Base-by-base conservation (phyloP, 2,329 filamentous ascomycete genomes). In the Ascochyta pisi region DNA sequence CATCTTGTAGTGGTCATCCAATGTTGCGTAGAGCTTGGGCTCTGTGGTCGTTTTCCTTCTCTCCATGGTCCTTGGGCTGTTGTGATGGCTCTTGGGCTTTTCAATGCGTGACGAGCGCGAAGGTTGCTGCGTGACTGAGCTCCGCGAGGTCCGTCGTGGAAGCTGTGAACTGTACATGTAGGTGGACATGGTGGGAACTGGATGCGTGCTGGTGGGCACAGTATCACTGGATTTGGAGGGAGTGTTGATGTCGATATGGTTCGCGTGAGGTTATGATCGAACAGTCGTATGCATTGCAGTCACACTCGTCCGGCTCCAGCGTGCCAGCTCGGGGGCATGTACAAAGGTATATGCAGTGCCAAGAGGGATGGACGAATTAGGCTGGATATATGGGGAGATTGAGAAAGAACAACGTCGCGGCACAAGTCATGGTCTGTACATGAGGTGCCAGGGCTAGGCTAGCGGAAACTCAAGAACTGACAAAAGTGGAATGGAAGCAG, bases 1-100 rank as follows among this genome's bases (percentile, higher is more conserved):
- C 71, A 76, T 74, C 53, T 73, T 73, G 65, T 70, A 77, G 49
- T 77, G 75, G 57, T 77, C 75, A 44, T 77, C 75, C 7, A 77
- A 60, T 6, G 73, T 76, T 22, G 74, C 73, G 44, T 76, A 76
- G 24, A 73, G 63, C 61, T 76, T 77, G 33, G 67, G 65, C 34
- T 70, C 67, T 2, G 70, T 69, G 6, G 73, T 76, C 3, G 74
- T 77, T 52, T 74, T 76, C 49, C 75, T 68, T 55, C 75, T 70
- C 58, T 76, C 73, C 42, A 73, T 63, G 7, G 58, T 63, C 40
- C 63, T 66, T 26, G 75, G 75, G 54, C 74, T 77, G 61, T 71
- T 73, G 63, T 77, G 73, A 47, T 68, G 70, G 62, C 73, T 77
- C 58, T 67, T 72, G 23, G 75, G 73, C 64, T 77, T 77, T 52